Evolutionary conservation across 805 yeast genomes (phyloP), one percentile per base, ranked within the genome.

Genomic region (Candida silvatica): DNA sequence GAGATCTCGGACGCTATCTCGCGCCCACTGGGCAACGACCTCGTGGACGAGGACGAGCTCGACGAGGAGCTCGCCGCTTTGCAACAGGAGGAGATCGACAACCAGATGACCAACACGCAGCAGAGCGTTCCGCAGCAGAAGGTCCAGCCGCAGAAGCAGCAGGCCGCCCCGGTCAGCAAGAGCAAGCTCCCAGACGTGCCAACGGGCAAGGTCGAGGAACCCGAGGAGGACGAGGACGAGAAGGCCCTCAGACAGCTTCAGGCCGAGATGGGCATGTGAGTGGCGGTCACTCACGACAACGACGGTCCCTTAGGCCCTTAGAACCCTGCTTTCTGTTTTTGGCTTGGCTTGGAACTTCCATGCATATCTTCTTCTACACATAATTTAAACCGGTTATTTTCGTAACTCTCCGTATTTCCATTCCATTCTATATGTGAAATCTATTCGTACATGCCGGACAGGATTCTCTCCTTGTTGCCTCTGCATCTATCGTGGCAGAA

Each of bases 1-100:
- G 98, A 92, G 66, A 87, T 92, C 37, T 80, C 94, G 32, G 96
- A 92, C 38, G 97, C 98, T 27, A 87, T 92, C 39, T 81, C 95
- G 32, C 76, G 95, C 62, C 96, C 98, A 5, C 72, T 92, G 45
- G 94, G 94, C 37, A 69, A 69, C 34, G 95, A 85, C 38, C 50
- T 62, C 30, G 78, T 71, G 45, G 95, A 84, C 52, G 96, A 87
- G 49, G 98, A 92, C 59, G 74, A 90, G 54, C 92, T 88, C 49
- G 96, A 88, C 47, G 98, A 92, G 60, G 73, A 92, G 56, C 94
- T 85, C 39, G 82, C 77, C 37, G 66, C 87, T 49, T 86, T 87
- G 58, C 87, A 82, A 58, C 87, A 82, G 58, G 95, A 86, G 60
- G 82, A 77, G 39, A 66, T 74, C 37, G 82, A 80, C 42, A 71